Conservation (phyloP, 2,329 filamentous ascomycete genomes). For the Claviceps spartinae region DNA sequence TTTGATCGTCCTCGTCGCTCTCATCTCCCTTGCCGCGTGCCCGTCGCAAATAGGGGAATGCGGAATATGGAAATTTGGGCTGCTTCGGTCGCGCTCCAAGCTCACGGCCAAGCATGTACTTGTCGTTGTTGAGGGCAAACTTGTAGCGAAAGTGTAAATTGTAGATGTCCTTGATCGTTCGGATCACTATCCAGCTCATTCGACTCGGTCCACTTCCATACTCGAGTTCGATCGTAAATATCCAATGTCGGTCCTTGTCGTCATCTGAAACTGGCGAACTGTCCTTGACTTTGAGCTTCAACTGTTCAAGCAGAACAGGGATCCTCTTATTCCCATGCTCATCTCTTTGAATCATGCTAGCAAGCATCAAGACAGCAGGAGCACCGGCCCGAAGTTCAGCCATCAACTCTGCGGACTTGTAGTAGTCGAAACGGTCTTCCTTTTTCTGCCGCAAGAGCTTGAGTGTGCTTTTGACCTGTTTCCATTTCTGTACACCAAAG, state of each 20-base stretch:
- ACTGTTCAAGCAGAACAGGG: constrained; percentile 84
- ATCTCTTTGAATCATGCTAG: constrained; percentile 95
- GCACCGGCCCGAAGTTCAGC: constrained; percentile 86
- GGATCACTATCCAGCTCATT: constrained; percentile 91
- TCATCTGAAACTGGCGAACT: constrained; percentile 55
- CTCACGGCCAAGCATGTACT: constrained; percentile 60
- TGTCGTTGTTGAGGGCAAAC: constrained; percentile 69
- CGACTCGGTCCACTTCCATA: constrained; percentile 91
- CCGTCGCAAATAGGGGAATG: constrained; percentile 78
- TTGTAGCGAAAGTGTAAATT: constrained; percentile 93
- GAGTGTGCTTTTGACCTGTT: constrained; percentile 79
- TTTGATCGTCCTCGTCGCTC: constrained; percentile 58
- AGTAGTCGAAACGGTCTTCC: constrained; percentile 79
- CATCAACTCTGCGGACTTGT: constrained; percentile 92
- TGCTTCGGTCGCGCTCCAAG: constrained; percentile 60
- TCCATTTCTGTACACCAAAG: constrained; percentile 74
- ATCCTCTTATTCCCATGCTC: constrained; percentile 93
- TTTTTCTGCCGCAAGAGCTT: constrained; percentile 69
- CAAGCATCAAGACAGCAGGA: constrained; percentile 83
- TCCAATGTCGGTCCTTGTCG: constrained; percentile 56
- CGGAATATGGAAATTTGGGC: constrained; percentile 77
- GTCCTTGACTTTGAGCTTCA: constrained; percentile 77
- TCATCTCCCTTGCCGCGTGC: constrained; percentile 68
- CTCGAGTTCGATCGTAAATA: constrained; percentile 86
- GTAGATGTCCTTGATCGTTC: constrained; percentile 77